Conservation (phyloP, 2,329 filamentous ascomycete genomes). For the Monosporascus sp. region DNA sequence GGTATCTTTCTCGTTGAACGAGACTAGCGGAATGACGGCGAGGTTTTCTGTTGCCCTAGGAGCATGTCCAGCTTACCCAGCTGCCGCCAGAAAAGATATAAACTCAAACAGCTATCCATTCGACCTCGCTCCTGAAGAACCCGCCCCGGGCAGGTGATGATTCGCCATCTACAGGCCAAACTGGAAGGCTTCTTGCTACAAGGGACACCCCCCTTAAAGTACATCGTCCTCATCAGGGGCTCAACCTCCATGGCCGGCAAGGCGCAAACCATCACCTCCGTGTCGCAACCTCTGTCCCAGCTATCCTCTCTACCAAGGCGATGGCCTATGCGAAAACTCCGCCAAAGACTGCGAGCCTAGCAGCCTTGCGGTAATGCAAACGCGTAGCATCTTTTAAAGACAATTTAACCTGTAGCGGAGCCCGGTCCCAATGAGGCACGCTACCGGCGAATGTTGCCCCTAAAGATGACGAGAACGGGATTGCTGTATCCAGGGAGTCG, state of each 20-base stretch:
- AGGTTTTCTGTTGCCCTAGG: neutral
- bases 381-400: neutral
- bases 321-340: slow-evolving; percentile 24
- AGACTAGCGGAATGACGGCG: neutral
- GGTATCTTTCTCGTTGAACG: no score
- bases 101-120: neutral
- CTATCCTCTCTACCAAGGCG: slow-evolving; percentile 20
- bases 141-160: slow-evolving; percentile 18
- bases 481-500: slow-evolving; percentile 26
- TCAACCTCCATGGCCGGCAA: slow-evolving; percentile 23
- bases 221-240: slow-evolving; percentile 22
- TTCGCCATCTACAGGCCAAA: slow-evolving; percentile 22
- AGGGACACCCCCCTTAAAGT: slow-evolving; percentile 14
- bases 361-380: neutral
- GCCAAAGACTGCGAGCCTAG: slow-evolving; percentile 23
- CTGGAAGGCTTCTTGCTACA: slow-evolving; percentile 3
- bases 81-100: neutral
- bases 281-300: slow-evolving; percentile 20
- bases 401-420: neutral
- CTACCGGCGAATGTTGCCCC: slow-evolving; percentile 28
- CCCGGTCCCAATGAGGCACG: slow-evolving; percentile 16
- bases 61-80: slow-evolving; percentile 11
- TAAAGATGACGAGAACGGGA: slow-evolving; percentile 26
- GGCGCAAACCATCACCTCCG: slow-evolving; percentile 21
- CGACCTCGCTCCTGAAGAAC: slow-evolving; percentile 14